phyloP scores from a whole-genome alignment of 129 eudicot genomes.

The Helichrysum umbraculigerum region DNA sequence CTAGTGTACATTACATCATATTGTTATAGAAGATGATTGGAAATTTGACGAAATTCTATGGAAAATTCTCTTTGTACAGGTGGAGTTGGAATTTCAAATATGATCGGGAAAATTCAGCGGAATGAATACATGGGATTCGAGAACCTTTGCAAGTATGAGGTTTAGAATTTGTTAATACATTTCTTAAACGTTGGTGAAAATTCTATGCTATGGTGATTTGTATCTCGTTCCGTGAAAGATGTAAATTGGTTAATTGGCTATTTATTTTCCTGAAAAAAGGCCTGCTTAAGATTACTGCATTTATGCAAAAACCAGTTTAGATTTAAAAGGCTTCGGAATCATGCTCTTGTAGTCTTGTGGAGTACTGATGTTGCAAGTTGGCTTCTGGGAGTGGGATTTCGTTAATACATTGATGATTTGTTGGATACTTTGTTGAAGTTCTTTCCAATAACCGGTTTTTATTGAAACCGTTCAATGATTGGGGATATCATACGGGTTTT shows the following conservation, averaged over 20 bases:
- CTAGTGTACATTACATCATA: not conserved
- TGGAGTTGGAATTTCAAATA: conserved; percentile 89
- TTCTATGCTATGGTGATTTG: too few relatives aligned
- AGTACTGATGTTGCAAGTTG: not conserved
- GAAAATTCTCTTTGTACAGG: conserved; percentile 38
- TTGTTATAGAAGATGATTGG: not conserved
- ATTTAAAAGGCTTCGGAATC: not conserved
- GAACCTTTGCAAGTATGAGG: conserved; percentile 76
- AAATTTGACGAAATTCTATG: not conserved
- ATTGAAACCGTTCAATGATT: too few relatives aligned
- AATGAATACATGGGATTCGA: conserved; percentile 96
- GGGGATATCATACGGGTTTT: too few relatives aligned
- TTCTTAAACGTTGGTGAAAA: not conserved
- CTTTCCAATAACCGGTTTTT: too few relatives aligned
- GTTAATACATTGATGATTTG: not conserved
- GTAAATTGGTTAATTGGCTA: not conserved
- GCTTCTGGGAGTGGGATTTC: not conserved
- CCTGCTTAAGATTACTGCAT: not conserved
- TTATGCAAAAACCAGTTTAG: not conserved
- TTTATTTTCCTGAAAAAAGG: not conserved
- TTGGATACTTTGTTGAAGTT: not conserved
- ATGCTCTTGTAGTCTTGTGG: not conserved
- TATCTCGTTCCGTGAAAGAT: not conserved
- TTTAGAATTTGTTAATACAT: not conserved
- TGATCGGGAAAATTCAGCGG: conserved; percentile 66